These are phyloP conservation scores for Trichoderma cornu-damae DNA, from an alignment of 2,329 filamentous ascomycete species.

Conservation along the genomic window DNA sequence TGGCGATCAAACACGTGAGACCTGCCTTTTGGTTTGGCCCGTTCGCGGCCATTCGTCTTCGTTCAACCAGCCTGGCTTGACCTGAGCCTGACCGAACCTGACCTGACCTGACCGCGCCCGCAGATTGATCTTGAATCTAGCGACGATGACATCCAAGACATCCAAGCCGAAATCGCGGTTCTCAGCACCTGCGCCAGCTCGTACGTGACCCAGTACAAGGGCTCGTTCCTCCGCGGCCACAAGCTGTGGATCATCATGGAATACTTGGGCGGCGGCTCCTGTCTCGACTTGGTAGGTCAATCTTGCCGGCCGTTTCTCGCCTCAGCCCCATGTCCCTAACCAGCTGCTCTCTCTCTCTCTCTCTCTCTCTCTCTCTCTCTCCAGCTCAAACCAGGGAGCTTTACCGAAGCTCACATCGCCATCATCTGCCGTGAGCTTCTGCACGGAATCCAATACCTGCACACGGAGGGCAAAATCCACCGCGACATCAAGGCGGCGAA, in stretches of 20 bases:
- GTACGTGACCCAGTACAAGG: slow-evolving; percentile 93
- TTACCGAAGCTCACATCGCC: slow-evolving; percentile 85
- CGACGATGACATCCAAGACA: slow-evolving; percentile 97
- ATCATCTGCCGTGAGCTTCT: slow-evolving; percentile 91
- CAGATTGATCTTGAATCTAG: slow-evolving; percentile 98
- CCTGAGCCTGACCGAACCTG: not conserved
- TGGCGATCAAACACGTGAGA: slow-evolving; percentile 92
- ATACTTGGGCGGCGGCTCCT: slow-evolving; percentile 90
- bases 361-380: too few relatives aligned
- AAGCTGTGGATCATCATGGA: slow-evolving; percentile 99
- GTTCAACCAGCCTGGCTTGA: not conserved
- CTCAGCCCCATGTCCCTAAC: slow-evolving; percentile 13
- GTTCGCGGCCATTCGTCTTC: not conserved
- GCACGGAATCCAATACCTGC: slow-evolving; percentile 84
- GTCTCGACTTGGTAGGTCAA: slow-evolving; percentile 72
- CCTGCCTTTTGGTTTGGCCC: not conserved
- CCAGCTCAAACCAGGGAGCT: slow-evolving; percentile 82
- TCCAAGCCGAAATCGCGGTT: slow-evolving; percentile 94
- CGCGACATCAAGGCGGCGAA: slow-evolving; percentile 97
- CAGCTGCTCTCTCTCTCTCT: too few relatives aligned
- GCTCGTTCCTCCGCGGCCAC: slow-evolving; percentile 89
- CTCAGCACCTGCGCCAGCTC: slow-evolving; percentile 91
- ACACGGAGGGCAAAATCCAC: slow-evolving; percentile 91
- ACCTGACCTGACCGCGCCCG: not conserved
- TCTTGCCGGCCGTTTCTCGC: not conserved